Evolutionary conservation across 768 basidiomycete genomes (phyloP), one percentile per base, ranked within the genome.

Genomic region (Lentinula lateritia): DNA sequence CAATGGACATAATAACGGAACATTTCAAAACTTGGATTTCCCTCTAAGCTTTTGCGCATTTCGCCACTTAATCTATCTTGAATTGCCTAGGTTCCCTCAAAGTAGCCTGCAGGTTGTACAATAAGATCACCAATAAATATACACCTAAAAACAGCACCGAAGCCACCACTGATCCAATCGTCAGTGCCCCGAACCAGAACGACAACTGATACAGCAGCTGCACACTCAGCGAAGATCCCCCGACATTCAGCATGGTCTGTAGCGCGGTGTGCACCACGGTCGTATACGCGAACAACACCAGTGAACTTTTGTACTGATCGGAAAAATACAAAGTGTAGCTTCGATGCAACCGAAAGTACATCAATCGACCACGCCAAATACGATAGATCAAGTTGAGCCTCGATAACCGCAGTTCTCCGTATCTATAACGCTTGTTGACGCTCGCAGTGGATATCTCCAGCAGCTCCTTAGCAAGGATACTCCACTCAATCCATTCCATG

Each of bases 351-450:
- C 55, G 55, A 56, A 56, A 56, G 35, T 56, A 56, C 55, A 56
- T 56, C 55, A 56, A 45, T 13, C 55, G 55, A 39, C 55, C 55
- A 12, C 38, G 32, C 42, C 39, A 56, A 8, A 56, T 15, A 28
- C 55, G 55, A 18, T 41, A 56, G 6, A 56, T 39, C 20, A 59
- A 16, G 54, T 62, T 62, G 10, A 62, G 43, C n/a, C 61, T 60
- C 15, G 42, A 41, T n/a, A 64, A 50, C 15, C 61, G 63, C 13
- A 64, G 56, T 36, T 64, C 63, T 28, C 63, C 61, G 23, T 62
- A 62, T 36, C 50, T 41, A 42, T 58, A 64, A 15, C 63, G 63
- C 38, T 18, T 56, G 42, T 45, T 28, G 8, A 50, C 48, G 32
- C 48, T 50, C 20, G n/a, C 48, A 34, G 48, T 23, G 20, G 48